Evolutionary conservation across 169 alveolate genomes (phyloP), one percentile per base, ranked within the genome.

Genomic region (Condylostoma magnum): DNA sequence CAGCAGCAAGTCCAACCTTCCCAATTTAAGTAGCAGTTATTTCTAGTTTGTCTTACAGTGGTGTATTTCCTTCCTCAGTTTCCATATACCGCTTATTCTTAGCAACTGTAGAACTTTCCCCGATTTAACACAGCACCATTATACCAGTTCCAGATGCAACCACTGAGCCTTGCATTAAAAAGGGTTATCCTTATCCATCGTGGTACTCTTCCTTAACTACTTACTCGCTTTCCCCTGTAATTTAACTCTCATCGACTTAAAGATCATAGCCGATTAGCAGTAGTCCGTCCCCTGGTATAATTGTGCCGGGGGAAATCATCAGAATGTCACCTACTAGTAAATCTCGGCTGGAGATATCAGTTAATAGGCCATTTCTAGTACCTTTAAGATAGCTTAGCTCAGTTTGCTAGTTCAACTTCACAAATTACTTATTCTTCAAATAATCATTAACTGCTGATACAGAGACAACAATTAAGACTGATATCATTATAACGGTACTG

Each of bases 201-300:
- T 90, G 55, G 69, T 36, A 55, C 0, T 44, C 43, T 37, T 69
- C 69, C 46, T 75, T 80, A 36, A 44, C 50, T 79, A 80, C 47
- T 15, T 58, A 25, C 15, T 80, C 68, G 28, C 73, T 46, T 63
- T 89, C 95, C 37, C 96, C 96, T 8, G 96, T 89, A 84, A 92
- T 80, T 0, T 90, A 82, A 38, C 89, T 60, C 71, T 92, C 96
- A 76, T 92, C 89, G 46, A 77, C 67, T 53, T 68, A 76, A 30
- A 92, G 67, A 37, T 83, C 89, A 22, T 65, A 53, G 38, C 92
- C 90, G 48, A 76, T 56, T 15, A 92, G 53, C 31, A 89, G 77
- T 46, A 92, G 36, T 36, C 93, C 88, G 78, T 91, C 96, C 3
- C 79, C 95, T 30, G 91, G 93, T 37, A 91, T 65, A n/a, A 77